Evolutionary conservation across 2,329 filamentous ascomycete species (phyloP), one percentile per base, ranked within the genome.

Genomic region (Didymella pomorum): DNA sequence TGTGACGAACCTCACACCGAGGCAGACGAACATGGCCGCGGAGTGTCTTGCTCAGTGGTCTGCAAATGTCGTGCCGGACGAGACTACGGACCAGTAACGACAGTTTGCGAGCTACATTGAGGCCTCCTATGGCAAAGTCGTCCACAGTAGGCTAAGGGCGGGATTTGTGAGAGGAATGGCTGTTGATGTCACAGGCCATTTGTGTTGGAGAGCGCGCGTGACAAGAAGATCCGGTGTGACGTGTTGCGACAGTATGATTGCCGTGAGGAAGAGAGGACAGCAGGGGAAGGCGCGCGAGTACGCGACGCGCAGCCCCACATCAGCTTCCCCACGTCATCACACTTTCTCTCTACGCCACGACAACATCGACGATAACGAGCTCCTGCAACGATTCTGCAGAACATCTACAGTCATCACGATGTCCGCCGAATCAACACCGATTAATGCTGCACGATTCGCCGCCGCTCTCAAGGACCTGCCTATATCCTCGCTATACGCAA

Each of bases 391-490:
- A 28, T 9, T 41, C 12, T n/a, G 1, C 21, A 4, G 16, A 4
- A 45, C 9, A n/a, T 23, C 14, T 8, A 16, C n/a, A 23, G 4
- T 29, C n/a, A 43, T 33, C 23, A 28, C 29, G 4, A 89, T 90
- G 87, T 88, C 88, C n/a, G 81, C 85, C 56, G 83, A 86, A 68
- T 75, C 87, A 7, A 71, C 74, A 11, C 88, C 89, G 58, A 91
- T 91, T 71, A 78, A 83, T 44, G 80, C 86, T 25, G 75, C 80
- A 18, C 84, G 84, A 72, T 92, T 91, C 79, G 86, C 87, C 71
- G 80, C 82, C 61, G 90, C 90, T 23, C 82, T 93, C 65, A 80
- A 83, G 64, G 85, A 88, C 60, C 86, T 93, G 55, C 85, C 89
- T 39, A 74, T 88, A 64, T 82, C 84, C 62, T 84, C 84, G 56